Base-by-base conservation (phyloP, 2,329 filamentous ascomycete species). In the Clarireedia paspali region DNA sequence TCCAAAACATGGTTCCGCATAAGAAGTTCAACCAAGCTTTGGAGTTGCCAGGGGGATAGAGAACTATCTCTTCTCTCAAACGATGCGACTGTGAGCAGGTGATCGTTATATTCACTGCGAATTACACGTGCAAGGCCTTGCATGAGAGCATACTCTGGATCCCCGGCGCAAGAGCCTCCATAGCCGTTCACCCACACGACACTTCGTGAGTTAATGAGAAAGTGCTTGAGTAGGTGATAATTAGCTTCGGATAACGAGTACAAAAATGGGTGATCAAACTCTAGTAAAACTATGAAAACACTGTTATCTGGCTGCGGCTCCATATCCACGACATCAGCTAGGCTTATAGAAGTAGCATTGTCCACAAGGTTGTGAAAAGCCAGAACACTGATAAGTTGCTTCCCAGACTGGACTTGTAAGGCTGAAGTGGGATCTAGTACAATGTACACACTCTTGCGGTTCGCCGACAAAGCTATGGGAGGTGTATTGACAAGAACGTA, bases 181-280 rank as follows among this genome's bases (percentile, higher is more conserved):
- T 47, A 30, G 0, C 68, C 66, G 0, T 75, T 77, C 12, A 81
- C 59, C 77, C 79, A 83, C 0, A 82, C 51, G 2, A 81, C 61
- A 2, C 72, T 45, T 20, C 5, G 14, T 4, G 53, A 36, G 34
- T 10, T 10, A 14, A 23, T 44, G 12, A 55, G 39, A 17, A 55
- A 46, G 12, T 9, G 2, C 12, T 38, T 36, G 2, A 50, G 5
- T 6, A 38, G 2, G 7, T 50, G 9, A 15, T 49, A 50, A 5
- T 30, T 44, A 5, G 34, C 17, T 23, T n/a, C 9, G 2, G 23
- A 15, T 20, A 55, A 24, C 20, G 23, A 24, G 10, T 36, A 24
- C 6, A 55, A 14, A 27, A 55, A 30, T 20, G 46, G 53, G 20
- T 42, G 10, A 42, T 55, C 47, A 3, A 55, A 9, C 24, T 55